phyloP scores from a whole-genome alignment of 164 flowering plant species.

The Sedum album region DNA sequence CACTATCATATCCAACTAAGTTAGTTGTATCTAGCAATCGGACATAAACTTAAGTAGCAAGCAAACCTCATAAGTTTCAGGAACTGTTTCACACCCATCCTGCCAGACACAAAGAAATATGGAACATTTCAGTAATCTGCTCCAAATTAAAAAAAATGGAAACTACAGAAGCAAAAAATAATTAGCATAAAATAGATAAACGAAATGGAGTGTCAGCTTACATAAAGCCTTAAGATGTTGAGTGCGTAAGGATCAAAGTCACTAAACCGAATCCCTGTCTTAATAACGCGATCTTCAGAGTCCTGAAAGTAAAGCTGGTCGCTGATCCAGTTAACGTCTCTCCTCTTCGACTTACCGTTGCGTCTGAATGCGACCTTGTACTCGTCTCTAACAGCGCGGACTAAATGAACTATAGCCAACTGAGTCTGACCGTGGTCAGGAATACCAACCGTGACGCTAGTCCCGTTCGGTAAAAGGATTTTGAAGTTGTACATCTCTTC shows the following conservation, averaged over 20 bases:
- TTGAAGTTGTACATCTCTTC: conserved; percentile 32
- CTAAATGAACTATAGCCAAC: conserved; percentile 25
- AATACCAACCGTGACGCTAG: conserved; percentile 19
- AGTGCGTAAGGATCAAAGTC: conserved; percentile 26
- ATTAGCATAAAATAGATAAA: not conserved
- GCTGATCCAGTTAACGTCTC: conserved; percentile 34
- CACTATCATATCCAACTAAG: not conserved
- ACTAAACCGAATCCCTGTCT: conserved; percentile 16
- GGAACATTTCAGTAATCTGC: not conserved
- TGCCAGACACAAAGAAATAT: conserved; percentile 8
- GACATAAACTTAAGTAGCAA: not conserved
- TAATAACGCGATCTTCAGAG: conserved; percentile 22
- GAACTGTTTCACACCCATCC: conserved; percentile 43
- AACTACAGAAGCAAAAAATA: not conserved
- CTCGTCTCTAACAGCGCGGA: conserved; percentile 19
- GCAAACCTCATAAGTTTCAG: conserved; percentile 42
- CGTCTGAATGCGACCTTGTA: conserved; percentile 11
- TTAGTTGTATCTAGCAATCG: not conserved
- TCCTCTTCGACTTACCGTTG: conserved; percentile 11
- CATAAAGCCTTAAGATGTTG: conserved; percentile 42
- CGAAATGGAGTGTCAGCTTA: conserved; percentile 17
- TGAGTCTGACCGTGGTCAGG: conserved; percentile 16
- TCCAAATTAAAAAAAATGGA: not conserved
- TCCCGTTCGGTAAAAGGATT: conserved; percentile 50
- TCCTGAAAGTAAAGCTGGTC: conserved; percentile 31